Evolutionary conservation across 305 asterid genomes (phyloP), one percentile per base, ranked within the genome.

Genomic region (Nicotiana rustica): DNA sequence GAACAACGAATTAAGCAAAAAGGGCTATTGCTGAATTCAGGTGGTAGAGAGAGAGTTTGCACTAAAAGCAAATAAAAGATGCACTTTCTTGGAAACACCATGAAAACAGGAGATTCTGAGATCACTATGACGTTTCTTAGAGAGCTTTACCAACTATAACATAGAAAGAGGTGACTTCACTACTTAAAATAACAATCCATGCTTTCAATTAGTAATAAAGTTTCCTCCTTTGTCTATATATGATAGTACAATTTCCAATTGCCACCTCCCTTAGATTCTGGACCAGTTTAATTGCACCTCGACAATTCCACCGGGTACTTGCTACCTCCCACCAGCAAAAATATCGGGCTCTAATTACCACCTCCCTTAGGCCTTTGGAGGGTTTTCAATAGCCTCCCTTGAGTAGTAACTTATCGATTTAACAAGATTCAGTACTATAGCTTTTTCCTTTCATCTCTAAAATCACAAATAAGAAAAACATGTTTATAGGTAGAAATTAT

Each of bases 371-470:
- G 13, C 44, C 73, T 67, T 66, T 14, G 12, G 10, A 33, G 49
- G 12, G 14, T 67, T 65, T 67, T 33, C 47, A 67, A 65, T 13
- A 29, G 15, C 70, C 35, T 14, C 33, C 41, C 79, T 75, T 1
- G 25, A 49, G 79, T 44, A 75, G 49, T 52, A 52, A 75, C 17
- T 1, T 25, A 75, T n/a, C 4, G 65, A 21, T 21, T 75, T 25
- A 44, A 52, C 8, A 3, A 10, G 6, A 15, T 15, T 25, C 65
- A 75, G 25, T 44, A 47, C 1, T 18, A 5, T 18, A 36, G 10
- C 9, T 68, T 68, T 38, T 68, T 29, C 56, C 77, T 9, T 68
- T 68, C 56, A 68, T 68, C 77, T 68, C 56, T 36, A 31, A 13
- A 9, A 15, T 36, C 77, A n/a, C 33, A 5, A 17, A 38, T 36